A percentile compares a stretch with the other conserved stretches of the same genome.
Conservation (phyloP, 345 rosid genomes). For the Bretschneidera sinensis region DNA sequence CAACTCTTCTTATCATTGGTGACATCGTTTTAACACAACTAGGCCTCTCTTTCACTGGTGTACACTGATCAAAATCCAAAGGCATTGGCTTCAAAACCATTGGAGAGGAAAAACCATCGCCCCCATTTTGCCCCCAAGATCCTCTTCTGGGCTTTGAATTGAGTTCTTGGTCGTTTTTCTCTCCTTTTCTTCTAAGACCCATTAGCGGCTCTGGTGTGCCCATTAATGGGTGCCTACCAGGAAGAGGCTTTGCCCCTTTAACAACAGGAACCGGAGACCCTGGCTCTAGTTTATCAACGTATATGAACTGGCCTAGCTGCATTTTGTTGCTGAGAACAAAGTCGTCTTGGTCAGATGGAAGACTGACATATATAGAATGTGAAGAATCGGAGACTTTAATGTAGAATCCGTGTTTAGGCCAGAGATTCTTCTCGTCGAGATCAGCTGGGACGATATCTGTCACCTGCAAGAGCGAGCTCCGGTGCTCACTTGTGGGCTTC, state of each 20-base stretch:
- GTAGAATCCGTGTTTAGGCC: conserved; percentile 88
- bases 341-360: conserved; percentile 85
- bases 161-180: conserved; percentile 35
- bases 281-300: conserved; percentile 79
- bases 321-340: conserved; percentile 76
- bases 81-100: conserved; percentile 70
- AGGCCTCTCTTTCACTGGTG: conserved; percentile 59
- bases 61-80: conserved; percentile 80
- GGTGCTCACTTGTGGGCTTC: conserved; percentile 79
- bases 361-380: conserved; percentile 79
- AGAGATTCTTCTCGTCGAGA: conserved; percentile 86
- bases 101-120: conserved; percentile 48
- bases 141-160: conserved; percentile 57
- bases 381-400: conserved; percentile 93
- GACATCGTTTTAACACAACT: conserved; percentile 41
- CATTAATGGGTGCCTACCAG: conserved; percentile 82
- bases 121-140: conserved; percentile 69
- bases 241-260: conserved; percentile 76
- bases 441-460: conserved; percentile 93
- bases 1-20: conserved; percentile 50
- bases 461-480: conserved; percentile 84
- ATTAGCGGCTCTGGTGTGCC: conserved; percentile 87
- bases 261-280: conserved; percentile 93
- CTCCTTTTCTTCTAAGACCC: conserved; percentile 55
- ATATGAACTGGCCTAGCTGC: conserved; percentile 93